Evolutionary conservation across 2,329 filamentous ascomycete species (phyloP).

Genomic region (Dothideomycetidae sp.): DNA sequence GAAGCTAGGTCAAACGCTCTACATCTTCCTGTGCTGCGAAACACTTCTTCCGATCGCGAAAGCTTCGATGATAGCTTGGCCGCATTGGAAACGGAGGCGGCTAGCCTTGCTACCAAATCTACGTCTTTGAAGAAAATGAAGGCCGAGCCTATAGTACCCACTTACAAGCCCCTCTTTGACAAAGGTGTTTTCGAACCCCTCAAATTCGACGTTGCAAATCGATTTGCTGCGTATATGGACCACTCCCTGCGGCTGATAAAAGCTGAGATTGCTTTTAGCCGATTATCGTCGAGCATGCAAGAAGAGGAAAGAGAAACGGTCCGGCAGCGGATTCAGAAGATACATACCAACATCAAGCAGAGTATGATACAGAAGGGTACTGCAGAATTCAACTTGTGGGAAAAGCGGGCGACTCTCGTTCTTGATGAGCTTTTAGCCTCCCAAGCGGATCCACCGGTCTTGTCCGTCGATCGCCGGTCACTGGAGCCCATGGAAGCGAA

Average conservation of each 20-base stretch:
- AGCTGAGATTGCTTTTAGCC: slow-evolving; percentile 4
- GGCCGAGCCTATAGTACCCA: neutral
- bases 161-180: neutral
- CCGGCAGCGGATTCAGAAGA: neutral
- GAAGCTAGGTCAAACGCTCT: neutral
- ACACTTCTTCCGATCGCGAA: neutral
- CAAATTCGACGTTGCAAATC: neutral
- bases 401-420: neutral
- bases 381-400: slow-evolving; percentile 2
- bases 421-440: slow-evolving; percentile 4
- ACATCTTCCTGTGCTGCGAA: neutral
- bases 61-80: neutral
- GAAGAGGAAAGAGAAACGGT: neutral
- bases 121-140: neutral
- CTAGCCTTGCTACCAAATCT: neutral
- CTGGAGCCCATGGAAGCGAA: slow-evolving; percentile 53
- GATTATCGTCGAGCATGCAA: neutral
- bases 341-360: neutral
- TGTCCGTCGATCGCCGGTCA: slow-evolving; percentile 55
- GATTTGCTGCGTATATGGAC: neutral
- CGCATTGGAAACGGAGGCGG: neutral
- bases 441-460: slow-evolving; percentile 15
- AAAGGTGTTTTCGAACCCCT: neutral
- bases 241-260: neutral
- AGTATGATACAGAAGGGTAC: slow-evolving; percentile 3